Evolutionary conservation across 2,329 filamentous ascomycete species (phyloP), one percentile per base, ranked within the genome.

Genomic region (Claviceps sp.): DNA sequence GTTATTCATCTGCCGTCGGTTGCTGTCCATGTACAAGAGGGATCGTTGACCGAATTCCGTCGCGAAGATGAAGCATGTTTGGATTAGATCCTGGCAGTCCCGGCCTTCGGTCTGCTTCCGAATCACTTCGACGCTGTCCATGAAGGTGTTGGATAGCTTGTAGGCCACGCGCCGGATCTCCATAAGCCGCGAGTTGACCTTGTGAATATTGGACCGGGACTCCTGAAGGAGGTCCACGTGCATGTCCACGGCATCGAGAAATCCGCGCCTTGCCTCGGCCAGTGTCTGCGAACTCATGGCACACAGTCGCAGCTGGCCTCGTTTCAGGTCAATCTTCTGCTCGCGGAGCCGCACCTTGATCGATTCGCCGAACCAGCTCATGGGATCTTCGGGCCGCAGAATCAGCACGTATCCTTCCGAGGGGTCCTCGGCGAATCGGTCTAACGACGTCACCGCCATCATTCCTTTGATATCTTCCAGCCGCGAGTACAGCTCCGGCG

Each of bases 41-140:
- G 91, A 96, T 57, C 93, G 85, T 65, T 96, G 91, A 45, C 93
- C 93, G 59, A 98, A 98, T 65, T 98, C 93, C 0, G 93, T 97
- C n/a, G 93, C 93, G 62, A 97, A 98, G 42, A 94, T 87, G 66
- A 97, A 98, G 69, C 91, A 98, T 5, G 89, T 95, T 67, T 98
- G 93, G 57, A 98, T 93, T 34, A 98, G 80, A 62, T 98, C 93
- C 61, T 95, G 89, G 64, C 91, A 95, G 58, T 93, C 85, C 57
- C 91, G 79, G 8, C 85, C 87, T 53, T 79, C 77, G 1, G 89
- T 89, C 67, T 98, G 91, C 59, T 82, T 83, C 57, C 89, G 80
- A 57, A 98, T 93, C 56, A 88, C 89, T 64, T 95, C 89, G 45
- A 98, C 93, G 64, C 89, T 96, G 67, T 97, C 91, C 89, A 98